Base-by-base conservation (phyloP, 73 alveolate species). In the Symbiodinium pilosum region DNA sequence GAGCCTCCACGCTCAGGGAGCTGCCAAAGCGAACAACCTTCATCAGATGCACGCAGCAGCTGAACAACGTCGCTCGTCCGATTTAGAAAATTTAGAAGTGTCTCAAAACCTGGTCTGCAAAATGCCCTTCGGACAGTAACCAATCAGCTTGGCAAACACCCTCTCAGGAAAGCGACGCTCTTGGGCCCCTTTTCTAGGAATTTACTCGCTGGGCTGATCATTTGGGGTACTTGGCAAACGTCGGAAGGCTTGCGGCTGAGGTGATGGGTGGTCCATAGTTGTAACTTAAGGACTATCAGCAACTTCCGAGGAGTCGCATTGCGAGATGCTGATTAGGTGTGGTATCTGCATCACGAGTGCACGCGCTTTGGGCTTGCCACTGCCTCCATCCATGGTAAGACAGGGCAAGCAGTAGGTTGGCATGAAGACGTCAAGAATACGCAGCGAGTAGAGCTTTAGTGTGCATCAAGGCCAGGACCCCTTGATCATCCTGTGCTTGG, bases 11-110 rank as follows among this genome's bases (percentile, higher is more conserved):
- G 36, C 87, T 99, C 69, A 39, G 85, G 41, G 99, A 94, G 83
- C 99, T 99, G 81, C 99, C 98, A 26, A 44, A 94, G 88, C 64
- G 95, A 26, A 99, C 99, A 36, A 95, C 99, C 73, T 99, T 99
- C 83, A 99, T 99, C 87, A 84, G 99, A 71, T 98, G 95, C 14
- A 95, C 93, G 43, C 96, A 94, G 93, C 99, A 99, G 83, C 95
- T 99, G 86, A 99, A 99, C 93, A 88, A 88, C 36, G 95, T 36
- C 30, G 43, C 95, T 87, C 56, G 94, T 54, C 34, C 26, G 3
- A 20, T 16, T 26, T 16, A n/a, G 0, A 30, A 20, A 20, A 12
- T 32, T 24, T 7, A 6, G 21, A 24, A 41, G n/a, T 2, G 86
- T 20, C 16, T 38, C 39, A n/a, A 26, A 1, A 9, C 16, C 16